Base-by-base conservation (phyloP, 73 alveolate genomes). In the Strombidium stylifer region DNA sequence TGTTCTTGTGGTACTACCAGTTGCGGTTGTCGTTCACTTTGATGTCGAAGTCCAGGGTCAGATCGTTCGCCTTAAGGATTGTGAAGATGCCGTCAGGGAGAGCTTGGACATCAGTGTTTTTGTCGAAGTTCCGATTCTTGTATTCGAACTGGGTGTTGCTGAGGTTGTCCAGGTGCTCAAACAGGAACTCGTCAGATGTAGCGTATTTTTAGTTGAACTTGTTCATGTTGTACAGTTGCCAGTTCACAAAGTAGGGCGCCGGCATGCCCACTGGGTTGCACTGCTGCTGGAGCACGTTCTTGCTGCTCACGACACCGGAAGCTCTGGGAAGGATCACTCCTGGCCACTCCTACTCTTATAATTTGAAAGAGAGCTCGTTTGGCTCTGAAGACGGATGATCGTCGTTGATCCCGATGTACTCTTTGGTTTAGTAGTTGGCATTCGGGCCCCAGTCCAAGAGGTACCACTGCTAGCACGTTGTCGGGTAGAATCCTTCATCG, bases 61-160 rank as follows among this genome's bases (percentile, higher is more conserved):
- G 71, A 39, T 85, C 70, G 51, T 77, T 69, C 7, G 91, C 90
- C 34, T 75, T 52, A 42, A 85, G 67, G 26, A 93, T 65, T 26
- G 93, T 82, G 12, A 85, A 73, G 21, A 94, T 96, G 3, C 97
- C 98, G 81, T 93, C 98, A 5, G 98, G 98, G 3, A 56, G 18
- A n/a, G 6, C 6, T 30, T 32, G 15, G 20, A 60, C 71, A 56
- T 50, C 57, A n/a, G 12, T 62, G 19, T 37, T 28, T 8, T 28
- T 40, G 18, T 7, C 5, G 24, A 20, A 36, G 12, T 5, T 15
- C 6, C 12, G 15, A 5, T 14, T 32, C 7, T 26, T 11, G 36
- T 56, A 32, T 6, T 31, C 14, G 3, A 6, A 15, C 24, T 56
- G 52, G 19, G 28, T 32, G 27, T 56, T 28, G 32, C 28, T 3